These are phyloP conservation scores for Thielaviopsis ethacetica DNA, from an alignment of 2,329 filamentous ascomycete genomes.

Conservation along the genomic window DNA sequence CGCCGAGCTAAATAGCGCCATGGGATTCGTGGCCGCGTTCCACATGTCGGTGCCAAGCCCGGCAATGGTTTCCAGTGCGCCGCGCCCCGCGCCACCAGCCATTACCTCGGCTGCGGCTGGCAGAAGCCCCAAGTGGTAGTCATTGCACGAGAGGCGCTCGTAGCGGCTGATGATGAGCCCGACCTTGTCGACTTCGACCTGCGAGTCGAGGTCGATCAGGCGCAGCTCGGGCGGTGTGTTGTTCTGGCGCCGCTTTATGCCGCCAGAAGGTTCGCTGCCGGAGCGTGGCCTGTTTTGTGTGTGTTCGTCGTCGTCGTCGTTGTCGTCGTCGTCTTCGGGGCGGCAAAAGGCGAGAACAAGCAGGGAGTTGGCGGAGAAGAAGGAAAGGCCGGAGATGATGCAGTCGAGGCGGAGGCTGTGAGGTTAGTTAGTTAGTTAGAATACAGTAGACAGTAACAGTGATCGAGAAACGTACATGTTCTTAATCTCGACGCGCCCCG, in stretches of 20 bases:
- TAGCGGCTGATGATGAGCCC: slow-evolving; percentile 73
- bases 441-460: too few relatives aligned
- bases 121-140: slow-evolving; percentile 79
- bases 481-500: slow-evolving; percentile 74
- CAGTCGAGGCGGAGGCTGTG: slow-evolving; percentile 85
- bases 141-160: slow-evolving; percentile 68
- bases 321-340: slow-evolving; percentile 51
- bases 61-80: slow-evolving; percentile 62
- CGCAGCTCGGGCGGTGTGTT: slow-evolving; percentile 77
- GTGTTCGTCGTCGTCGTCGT: slow-evolving; percentile 17
- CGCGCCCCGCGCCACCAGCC: slow-evolving; percentile 30
- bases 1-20: slow-evolving; percentile 69
- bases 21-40: slow-evolving; percentile 81
- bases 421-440: slow-evolving; percentile 14
- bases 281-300: slow-evolving; percentile 20
- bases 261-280: slow-evolving; percentile 44
- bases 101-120: slow-evolving; percentile 43
- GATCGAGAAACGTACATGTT: slow-evolving; percentile 60
- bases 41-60: slow-evolving; percentile 62
- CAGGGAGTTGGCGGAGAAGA: slow-evolving; percentile 85
- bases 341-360: slow-evolving; percentile 83
- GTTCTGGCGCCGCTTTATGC: slow-evolving; percentile 55
- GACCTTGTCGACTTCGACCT: slow-evolving; percentile 78
- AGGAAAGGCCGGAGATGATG: slow-evolving; percentile 88
- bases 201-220: slow-evolving; percentile 74